These are phyloP conservation scores for Hyaloperonospora brassicae DNA, from an alignment of 352 stramenopile species.

Conservation along the genomic window DNA sequence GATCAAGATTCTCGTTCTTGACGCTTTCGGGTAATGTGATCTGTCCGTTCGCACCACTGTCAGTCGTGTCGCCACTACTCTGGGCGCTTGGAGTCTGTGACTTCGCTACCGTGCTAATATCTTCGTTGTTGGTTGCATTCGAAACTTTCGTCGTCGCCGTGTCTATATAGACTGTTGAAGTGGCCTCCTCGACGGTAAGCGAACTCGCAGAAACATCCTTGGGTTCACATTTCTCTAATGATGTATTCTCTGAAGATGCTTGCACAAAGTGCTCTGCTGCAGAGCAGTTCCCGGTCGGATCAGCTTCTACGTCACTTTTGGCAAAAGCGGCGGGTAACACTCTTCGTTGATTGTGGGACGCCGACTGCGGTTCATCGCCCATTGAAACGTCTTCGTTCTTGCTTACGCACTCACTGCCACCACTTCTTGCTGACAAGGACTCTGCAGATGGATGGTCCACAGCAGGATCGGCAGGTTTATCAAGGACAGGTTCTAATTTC, in stretches of 20 bases:
- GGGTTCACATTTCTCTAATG: not conserved
- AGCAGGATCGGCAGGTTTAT: conserved; percentile 5
- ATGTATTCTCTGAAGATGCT: conserved; percentile 1
- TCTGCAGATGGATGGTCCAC: conserved; percentile 1
- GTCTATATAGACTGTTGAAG: not conserved
- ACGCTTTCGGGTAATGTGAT: too few species aligned
- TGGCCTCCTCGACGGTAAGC: conserved; percentile 3
- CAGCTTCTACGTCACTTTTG: conserved; percentile 2
- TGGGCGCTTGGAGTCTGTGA: not conserved
- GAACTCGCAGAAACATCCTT: conserved; percentile 3
- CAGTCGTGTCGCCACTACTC: not conserved
- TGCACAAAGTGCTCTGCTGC: not conserved
- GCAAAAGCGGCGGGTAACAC: not conserved
- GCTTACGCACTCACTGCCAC: conserved; percentile 2
- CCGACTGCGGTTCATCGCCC: not conserved
- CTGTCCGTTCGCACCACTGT: too few species aligned
- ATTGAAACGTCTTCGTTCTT: conserved; percentile 3
- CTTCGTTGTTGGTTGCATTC: conserved; percentile 3
- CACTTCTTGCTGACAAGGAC: not conserved
- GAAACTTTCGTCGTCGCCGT: conserved; percentile 3
- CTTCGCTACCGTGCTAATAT: conserved; percentile 2
- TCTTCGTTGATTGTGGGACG: not conserved
- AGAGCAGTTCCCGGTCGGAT: not conserved
- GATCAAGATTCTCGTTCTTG: conserved; percentile 2
- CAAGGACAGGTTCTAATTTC: not conserved